Conservation (phyloP, 176 grass and related monocot species). For the Oryza punctata region DNA sequence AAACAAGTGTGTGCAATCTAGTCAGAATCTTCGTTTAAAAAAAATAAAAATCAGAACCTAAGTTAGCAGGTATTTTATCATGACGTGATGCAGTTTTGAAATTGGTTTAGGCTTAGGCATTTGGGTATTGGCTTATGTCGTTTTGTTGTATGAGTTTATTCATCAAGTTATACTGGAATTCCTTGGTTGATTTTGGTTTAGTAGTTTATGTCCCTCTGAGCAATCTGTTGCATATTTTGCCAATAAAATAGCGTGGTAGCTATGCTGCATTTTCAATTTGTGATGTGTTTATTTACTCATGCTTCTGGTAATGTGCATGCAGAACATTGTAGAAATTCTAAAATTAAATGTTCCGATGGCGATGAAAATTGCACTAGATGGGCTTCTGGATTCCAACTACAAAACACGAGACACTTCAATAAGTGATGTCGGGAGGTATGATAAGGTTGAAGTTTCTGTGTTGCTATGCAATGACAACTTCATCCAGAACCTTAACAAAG, state of each 20-base stretch:
- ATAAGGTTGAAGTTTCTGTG: constrained; percentile 84
- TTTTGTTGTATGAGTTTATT: constrained; percentile 14
- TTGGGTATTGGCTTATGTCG: neutral
- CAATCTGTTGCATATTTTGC: neutral
- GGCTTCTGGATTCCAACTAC: constrained; percentile 79
- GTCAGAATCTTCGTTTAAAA: no score
- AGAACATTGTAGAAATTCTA: constrained; percentile 89
- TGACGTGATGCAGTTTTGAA: neutral
- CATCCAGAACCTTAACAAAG: constrained; percentile 77
- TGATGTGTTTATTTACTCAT: constrained; percentile 1
- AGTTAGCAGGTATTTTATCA: neutral
- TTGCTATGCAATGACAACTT: constrained; percentile 70
- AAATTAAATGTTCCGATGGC: constrained; percentile 89
- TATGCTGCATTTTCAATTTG: neutral
- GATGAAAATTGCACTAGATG: constrained; percentile 92
- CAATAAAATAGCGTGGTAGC: neutral
- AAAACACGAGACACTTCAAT: constrained; percentile 72
- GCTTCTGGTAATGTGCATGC: constrained; percentile 28
- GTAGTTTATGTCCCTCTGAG: neutral
- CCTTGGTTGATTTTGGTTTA: constrained; percentile 10
- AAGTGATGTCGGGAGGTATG: constrained; percentile 72
- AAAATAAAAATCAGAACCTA: neutral
- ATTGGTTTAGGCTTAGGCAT: neutral
- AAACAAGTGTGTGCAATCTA: neutral
- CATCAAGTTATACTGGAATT: constrained; percentile 7